These are phyloP conservation scores for Pyrus pyrifolia DNA, from an alignment of 306 rosid species.

Conservation along the genomic window DNA sequence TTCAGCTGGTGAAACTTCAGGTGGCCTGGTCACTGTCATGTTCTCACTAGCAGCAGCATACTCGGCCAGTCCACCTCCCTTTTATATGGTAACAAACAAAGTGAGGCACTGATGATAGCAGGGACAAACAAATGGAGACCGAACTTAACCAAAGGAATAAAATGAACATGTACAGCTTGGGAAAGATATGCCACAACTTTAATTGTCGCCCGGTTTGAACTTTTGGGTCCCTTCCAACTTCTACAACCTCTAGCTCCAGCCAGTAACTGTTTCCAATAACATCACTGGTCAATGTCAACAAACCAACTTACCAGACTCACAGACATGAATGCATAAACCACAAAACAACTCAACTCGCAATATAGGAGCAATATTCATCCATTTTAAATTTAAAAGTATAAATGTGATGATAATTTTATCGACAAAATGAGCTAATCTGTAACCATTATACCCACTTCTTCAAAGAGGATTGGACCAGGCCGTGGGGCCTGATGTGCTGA, in stretches of 20 bases:
- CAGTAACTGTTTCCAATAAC: constrained; percentile 35
- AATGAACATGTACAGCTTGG: constrained; percentile 22
- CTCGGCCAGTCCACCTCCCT: constrained; percentile 69
- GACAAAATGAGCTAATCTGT: too few relatives aligned
- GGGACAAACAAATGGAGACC: not conserved
- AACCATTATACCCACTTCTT: too few relatives aligned
- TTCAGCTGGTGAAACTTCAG: not conserved
- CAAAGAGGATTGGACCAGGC: too few relatives aligned
- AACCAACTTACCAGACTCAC: not conserved
- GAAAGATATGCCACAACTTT: constrained; percentile 42
- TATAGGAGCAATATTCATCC: too few relatives aligned
- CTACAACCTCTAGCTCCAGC: constrained; percentile 46
- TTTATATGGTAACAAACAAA: not conserved
- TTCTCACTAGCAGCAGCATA: constrained; percentile 4
- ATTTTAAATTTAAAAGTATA: too few relatives aligned
- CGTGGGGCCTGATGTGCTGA: too few relatives aligned
- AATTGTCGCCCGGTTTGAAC: constrained; percentile 48
- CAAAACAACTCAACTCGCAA: not conserved
- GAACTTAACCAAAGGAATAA: not conserved
- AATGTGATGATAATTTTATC: too few relatives aligned
- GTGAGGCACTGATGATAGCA: not conserved
- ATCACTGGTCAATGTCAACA: not conserved
- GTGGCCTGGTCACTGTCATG: too few relatives aligned
- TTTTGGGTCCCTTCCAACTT: constrained; percentile 47
- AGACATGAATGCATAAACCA: not conserved